Percentiles rank a stretch among this genome's conserved stretches.
phyloP scores from a whole-genome alignment of 2,329 filamentous ascomycete species.

The Lachnellula suecica region DNA sequence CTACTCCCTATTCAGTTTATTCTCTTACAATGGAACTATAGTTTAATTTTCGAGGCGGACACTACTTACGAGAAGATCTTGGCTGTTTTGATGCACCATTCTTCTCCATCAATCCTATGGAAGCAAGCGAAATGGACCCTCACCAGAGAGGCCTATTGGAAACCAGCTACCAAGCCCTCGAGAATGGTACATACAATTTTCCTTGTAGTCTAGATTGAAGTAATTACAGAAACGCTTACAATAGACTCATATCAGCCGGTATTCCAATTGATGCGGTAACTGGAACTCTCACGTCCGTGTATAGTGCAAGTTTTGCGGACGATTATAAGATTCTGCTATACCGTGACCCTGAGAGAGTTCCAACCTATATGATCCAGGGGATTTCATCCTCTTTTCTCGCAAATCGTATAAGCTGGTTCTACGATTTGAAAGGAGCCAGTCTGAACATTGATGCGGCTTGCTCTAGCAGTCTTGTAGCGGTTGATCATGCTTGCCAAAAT shows the following conservation, averaged over 20 bases:
- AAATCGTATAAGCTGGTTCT: slow-evolving; percentile 42
- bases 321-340: neutral
- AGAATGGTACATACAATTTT: slow-evolving; percentile 39
- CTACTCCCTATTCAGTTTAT: too few species aligned
- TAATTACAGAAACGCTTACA: neutral
- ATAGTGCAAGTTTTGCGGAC: neutral
- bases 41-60: slow-evolving; percentile 9
- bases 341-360: neutral
- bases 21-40: neutral
- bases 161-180: slow-evolving; percentile 23
- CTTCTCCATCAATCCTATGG: slow-evolving; percentile 22
- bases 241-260: neutral
- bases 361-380: neutral
- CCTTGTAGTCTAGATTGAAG: too few species aligned
- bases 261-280: neutral
- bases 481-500: slow-evolving; percentile 38
- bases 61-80: slow-evolving; percentile 31
- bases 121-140: slow-evolving; percentile 27
- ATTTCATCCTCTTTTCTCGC: slow-evolving; percentile 11
- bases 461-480: slow-evolving; percentile 34
- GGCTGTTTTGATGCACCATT: slow-evolving; percentile 37
- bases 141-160: slow-evolving; percentile 24
- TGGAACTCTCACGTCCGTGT: neutral
- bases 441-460: slow-evolving; percentile 40
- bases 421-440: slow-evolving; percentile 37